Base-by-base conservation (phyloP, 2,329 filamentous ascomycete species). In the Colletotrichum sublineola region DNA sequence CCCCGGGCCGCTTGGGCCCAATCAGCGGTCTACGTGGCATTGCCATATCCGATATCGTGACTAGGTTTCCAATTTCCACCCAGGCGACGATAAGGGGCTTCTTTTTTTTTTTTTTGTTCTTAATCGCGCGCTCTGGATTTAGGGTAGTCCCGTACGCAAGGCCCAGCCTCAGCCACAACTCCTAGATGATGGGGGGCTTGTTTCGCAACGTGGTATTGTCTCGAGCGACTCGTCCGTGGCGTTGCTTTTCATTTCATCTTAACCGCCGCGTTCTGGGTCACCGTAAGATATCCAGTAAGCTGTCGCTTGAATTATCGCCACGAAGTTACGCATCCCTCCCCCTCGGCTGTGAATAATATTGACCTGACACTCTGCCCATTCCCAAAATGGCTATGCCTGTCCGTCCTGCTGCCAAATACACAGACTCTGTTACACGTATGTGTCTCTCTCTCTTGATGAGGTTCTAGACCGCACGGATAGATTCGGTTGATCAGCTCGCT, bases 181-280 rank as follows among this genome's bases (percentile, higher is more conserved):
- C 53, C 65, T 29, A 7, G 52, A 48, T 14, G 5, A 53, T 33
- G 31, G 52, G 29, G 44, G 8, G 44, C 14, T 46, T 46, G 12
- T 44, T 38, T 48, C 42, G 14, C 38, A 68, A 68, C 53, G 53
- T 58, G 53, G 58, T 24, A 72, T 33, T 3, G 33, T 31, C 55
- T 33, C 29, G 38, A 24, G 66, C 69, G 69, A n/a, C 66, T 72
- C 66, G 46, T 58, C 31, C 18, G 69, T 72, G 69, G 69, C 69
- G 69, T 11, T 68, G 31, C 5, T 52, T 46, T 18, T 29, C 52
- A 63, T 72, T 48, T 48, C 65, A 38, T 38, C 50, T n/a, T 38
- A 57, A 24, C 65, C 69, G n/a, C 44, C 58, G 52, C 58, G 52
- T 58, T 46, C 48, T 63, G 60, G 58, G 65, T 68, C 53, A 14